Percentiles rank a stretch among this genome's conserved stretches.
Conservation (phyloP, 2,329 filamentous ascomycete genomes). For the Polychaeton citri region DNA sequence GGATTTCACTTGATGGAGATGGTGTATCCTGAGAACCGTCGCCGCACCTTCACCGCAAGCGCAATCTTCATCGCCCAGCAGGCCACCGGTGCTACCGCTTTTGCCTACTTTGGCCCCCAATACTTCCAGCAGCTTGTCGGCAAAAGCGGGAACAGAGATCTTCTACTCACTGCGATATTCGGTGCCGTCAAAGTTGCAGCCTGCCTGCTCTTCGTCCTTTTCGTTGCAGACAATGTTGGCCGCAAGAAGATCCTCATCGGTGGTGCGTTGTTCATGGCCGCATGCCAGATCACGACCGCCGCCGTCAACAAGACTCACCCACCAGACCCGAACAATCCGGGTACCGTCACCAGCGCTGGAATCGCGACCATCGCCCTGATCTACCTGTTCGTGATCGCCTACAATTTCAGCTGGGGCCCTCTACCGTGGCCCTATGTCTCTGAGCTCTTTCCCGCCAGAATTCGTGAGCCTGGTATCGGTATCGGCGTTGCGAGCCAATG, state of each 20-base stretch:
- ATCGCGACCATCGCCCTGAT: constrained; percentile 41
- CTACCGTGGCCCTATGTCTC: constrained; percentile 40
- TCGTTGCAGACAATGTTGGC: constrained; percentile 37
- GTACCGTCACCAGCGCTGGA: constrained; percentile 22
- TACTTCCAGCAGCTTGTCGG: constrained; percentile 41
- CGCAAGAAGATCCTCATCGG: constrained; percentile 24
- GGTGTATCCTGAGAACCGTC: constrained; percentile 32
- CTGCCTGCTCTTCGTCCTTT: constrained; percentile 39
- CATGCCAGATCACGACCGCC: constrained; percentile 20
- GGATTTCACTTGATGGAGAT: constrained; percentile 26
- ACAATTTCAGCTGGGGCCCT: constrained; percentile 40
- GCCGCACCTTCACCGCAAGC: constrained; percentile 30
- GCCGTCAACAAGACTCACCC: constrained; percentile 18
- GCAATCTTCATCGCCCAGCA: constrained; percentile 40
- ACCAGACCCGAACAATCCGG: constrained; percentile 8
- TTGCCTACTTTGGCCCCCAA: constrained; percentile 43
- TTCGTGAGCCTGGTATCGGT: constrained; percentile 38
- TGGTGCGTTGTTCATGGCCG: constrained; percentile 22
- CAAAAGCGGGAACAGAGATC: constrained; percentile 26
- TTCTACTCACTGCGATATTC: constrained; percentile 41
- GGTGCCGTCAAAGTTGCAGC: constrained; percentile 40
- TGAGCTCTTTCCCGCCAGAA: constrained; percentile 39
- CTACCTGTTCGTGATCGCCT: constrained; percentile 42
- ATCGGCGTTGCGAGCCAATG: constrained; percentile 38
- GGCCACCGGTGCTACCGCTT: constrained; percentile 40